Evolutionary conservation across 306 rosid species (phyloP), one percentile per base, ranked within the genome.

Genomic region (Alnus glutinosa): DNA sequence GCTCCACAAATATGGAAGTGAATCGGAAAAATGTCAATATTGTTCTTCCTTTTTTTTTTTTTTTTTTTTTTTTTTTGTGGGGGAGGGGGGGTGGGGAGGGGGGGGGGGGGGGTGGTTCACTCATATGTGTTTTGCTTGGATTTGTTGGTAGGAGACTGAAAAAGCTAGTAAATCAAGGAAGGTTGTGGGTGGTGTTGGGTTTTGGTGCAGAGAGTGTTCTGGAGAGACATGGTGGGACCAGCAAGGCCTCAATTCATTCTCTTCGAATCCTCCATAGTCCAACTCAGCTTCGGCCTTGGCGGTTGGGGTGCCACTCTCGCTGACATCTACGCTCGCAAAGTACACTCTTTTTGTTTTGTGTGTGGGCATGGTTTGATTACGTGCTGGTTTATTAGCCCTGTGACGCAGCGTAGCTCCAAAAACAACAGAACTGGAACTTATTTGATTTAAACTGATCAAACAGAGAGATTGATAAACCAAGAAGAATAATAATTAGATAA

Each of bases 231-330:
- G 98, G 98, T 86, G 77, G 92, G 92, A 68, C 93, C 94, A 51
- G 54, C 79, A 0, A 95, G 98, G 78, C 98, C 96, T 52, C 94
- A 81, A 37, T 89, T 95, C 74, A 93, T 93, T 79, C 94, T 95
- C 19, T 95, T 95, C 11, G 98, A 98, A 76, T 95, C 99, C 42
- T 95, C 98, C 86, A 91, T 95, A 13, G 97, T 93, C 9, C 99
- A 95, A 78, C 83, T 95, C 2, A 83, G 97, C 89, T 91, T 81
- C 88, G 59, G 92, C 77, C 83, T 87, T 83, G 89, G 92, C 58
- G 98, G 99, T 74, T 95, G 99, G 99, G 99, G 94, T 28, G 66
- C 98, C 49, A 83, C 82, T 76, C 99, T 95, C 57, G 76, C 97
- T 30, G 97, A 95, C 82, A 82, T 95, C 74, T 95, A 91, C 82